Base-by-base conservation (phyloP, 169 alveolate genomes). In the Cryptosporidium parvum region DNA sequence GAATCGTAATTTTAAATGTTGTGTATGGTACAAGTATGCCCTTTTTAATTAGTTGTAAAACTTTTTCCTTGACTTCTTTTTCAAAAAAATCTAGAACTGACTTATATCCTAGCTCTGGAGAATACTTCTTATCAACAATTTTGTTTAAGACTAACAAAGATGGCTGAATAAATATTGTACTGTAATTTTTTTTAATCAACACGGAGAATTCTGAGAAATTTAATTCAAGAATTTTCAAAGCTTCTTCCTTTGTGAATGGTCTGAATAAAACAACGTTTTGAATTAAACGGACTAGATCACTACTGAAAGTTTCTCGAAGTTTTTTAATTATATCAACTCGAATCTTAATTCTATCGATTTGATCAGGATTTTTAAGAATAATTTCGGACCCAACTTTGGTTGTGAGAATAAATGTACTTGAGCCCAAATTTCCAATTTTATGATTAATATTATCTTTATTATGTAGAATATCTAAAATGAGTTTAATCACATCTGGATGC, bases 181-280 rank as follows among this genome's bases (percentile, higher is more conserved):
- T 42, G 35, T 48, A 45, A 39, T 42, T 45, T 18, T 70, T 70
- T 10, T 70, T 70, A 39, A 70, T n/a, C 0, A 6, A 35, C 3
- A 16, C 18, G 18, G 65, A 23, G 16, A 16, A 70, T 16, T 70
- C 84, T 16, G 67, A 18, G 39, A 70, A 70, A 26, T 48, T 45
- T 29, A 23, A 14, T 70, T n/a, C 65, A 9, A 70, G 12, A 12
- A 70, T 16, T 26, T 45, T 23, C 8, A 70, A 14, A 70, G 14
- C 42, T 70, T 70, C 84, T 23, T 45, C 84, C 23, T 48, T 70
- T 44, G 59, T 48, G 31, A 44, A 70, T 2, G 84, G 84, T 21
- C 65, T 70, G 14, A 70, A 44, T 21, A 48, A 45, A 2, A 45
- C 84, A 21, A 70, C 21, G 16, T 42, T 48, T 23, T 45, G 67